Evolutionary conservation across 441 rosid species (phyloP).

Genomic region (Populus hybrid): DNA sequence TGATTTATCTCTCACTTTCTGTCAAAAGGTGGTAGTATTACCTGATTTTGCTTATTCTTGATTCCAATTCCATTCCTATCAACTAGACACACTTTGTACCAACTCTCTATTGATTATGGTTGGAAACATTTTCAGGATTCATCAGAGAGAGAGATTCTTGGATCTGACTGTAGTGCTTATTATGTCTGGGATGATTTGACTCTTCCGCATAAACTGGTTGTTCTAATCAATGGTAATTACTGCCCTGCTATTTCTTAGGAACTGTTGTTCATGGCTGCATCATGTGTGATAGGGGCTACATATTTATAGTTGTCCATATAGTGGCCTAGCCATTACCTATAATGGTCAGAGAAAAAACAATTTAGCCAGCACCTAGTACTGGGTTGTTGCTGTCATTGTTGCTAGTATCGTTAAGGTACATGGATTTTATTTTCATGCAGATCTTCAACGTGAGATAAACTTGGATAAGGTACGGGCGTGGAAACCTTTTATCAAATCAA

Average conservation of each 20-base stretch:
- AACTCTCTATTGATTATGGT: conserved; percentile 13
- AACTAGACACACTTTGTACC: conserved; percentile 11
- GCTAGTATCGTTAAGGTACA: not conserved
- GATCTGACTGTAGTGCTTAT: conserved; percentile 57
- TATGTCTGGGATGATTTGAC: conserved; percentile 96
- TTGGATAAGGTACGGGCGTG: conserved; percentile 93
- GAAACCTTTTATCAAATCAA: conserved; percentile 76
- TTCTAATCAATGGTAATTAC: conserved; percentile 66
- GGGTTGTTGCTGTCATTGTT: not conserved
- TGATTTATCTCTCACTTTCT: conserved; percentile 66
- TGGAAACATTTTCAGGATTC: conserved; percentile 60
- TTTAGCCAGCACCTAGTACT: not conserved
- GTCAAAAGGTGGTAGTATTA: conserved; percentile 74
- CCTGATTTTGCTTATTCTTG: conserved; percentile 13
- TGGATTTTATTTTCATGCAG: conserved; percentile 42
- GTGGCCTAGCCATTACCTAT: not conserved
- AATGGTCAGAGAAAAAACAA: not conserved
- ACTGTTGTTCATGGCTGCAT: not conserved
- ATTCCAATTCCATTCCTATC: conserved; percentile 15
- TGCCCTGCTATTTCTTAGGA: not conserved
- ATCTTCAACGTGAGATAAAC: conserved; percentile 75
- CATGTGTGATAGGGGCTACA: not conserved
- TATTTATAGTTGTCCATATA: not conserved
- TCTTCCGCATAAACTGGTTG: conserved; percentile 84
- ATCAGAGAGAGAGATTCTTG: conserved; percentile 76